These are phyloP conservation scores for Gracilariopsis chorda DNA, from an alignment of 23 red algal species.

Conservation along the genomic window DNA sequence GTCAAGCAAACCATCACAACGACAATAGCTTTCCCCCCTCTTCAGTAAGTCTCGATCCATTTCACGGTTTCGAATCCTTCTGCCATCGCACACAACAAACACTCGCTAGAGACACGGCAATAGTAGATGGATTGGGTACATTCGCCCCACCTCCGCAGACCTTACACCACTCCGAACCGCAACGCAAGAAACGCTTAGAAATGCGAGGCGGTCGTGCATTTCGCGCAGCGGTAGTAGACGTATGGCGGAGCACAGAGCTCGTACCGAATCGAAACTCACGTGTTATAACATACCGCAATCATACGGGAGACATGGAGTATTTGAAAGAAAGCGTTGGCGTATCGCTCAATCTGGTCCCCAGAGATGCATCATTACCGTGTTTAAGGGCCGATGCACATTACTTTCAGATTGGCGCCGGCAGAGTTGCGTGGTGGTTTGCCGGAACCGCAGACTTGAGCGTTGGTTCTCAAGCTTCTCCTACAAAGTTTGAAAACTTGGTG, in stretches of 20 bases:
- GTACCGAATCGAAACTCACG: not conserved
- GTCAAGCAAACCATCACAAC: not conserved
- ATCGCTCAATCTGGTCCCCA: constrained; percentile 31
- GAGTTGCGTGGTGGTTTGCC: constrained; percentile 63
- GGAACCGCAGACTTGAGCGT: constrained; percentile 43
- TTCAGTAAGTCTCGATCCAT: constrained; percentile 27
- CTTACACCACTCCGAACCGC: not conserved
- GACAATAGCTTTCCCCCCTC: not conserved
- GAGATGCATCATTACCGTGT: not conserved
- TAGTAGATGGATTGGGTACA: constrained; percentile 53
- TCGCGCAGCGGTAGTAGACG: constrained; percentile 8
- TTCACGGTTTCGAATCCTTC: constrained; percentile 41
- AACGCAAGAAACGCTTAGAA: not conserved
- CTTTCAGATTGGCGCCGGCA: constrained; percentile 47
- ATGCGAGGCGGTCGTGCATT: constrained; percentile 53
- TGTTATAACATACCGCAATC: not conserved
- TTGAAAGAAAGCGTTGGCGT: constrained; percentile 43
- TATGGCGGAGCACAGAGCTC: constrained; percentile 17
- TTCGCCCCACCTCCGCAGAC: constrained; percentile 7
- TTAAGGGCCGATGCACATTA: constrained; percentile 49
- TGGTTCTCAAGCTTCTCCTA: not conserved
- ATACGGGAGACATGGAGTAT: not conserved
- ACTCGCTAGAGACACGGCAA: not conserved
- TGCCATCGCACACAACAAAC: constrained; percentile 37
- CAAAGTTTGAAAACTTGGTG: not conserved